Evolutionary conservation across 306 rosid species (phyloP).

Genomic region (Herpetospermum pedunculosum): DNA sequence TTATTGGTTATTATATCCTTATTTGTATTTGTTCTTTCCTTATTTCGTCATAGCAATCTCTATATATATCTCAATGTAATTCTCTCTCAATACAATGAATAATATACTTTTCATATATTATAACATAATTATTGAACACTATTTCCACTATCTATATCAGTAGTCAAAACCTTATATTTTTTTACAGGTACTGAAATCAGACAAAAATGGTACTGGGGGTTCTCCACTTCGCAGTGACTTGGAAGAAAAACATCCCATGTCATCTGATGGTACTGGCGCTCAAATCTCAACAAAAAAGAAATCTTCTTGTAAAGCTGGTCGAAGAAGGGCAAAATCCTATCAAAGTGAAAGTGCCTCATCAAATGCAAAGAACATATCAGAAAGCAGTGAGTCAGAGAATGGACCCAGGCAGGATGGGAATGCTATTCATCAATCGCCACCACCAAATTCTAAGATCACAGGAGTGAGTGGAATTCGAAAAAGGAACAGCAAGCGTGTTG

Average conservation of each 20-base stretch:
- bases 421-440: conserved; percentile 34
- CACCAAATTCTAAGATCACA: conserved; percentile 40
- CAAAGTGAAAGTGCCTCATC: conserved; percentile 97
- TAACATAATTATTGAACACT: conserved; percentile 1
- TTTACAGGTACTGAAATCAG: conserved; percentile 54
- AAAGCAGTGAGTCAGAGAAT: conserved; percentile 93
- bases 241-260: conserved; percentile 42
- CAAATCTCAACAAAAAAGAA: conserved; percentile 44
- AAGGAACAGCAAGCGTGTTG: conserved; percentile 95
- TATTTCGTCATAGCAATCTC: too few relatives aligned
- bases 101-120: too few relatives aligned
- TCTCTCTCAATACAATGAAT: too few relatives aligned
- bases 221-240: conserved; percentile 40
- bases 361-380: conserved; percentile 68
- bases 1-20: too few relatives aligned
- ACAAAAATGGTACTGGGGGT: conserved; percentile 32
- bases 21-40: too few relatives aligned
- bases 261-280: conserved; percentile 32
- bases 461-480: conserved; percentile 51
- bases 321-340: conserved; percentile 45
- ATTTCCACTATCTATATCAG: conserved; percentile 8
- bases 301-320: conserved; percentile 33
- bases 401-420: conserved; percentile 51
- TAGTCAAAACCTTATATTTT: conserved; percentile 17
- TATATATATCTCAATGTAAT: too few relatives aligned